A percentile compares a stretch with the other conserved stretches of the same genome.
Conservation (phyloP, 768 basidiomycete genomes). For the Collybia sp. region DNA sequence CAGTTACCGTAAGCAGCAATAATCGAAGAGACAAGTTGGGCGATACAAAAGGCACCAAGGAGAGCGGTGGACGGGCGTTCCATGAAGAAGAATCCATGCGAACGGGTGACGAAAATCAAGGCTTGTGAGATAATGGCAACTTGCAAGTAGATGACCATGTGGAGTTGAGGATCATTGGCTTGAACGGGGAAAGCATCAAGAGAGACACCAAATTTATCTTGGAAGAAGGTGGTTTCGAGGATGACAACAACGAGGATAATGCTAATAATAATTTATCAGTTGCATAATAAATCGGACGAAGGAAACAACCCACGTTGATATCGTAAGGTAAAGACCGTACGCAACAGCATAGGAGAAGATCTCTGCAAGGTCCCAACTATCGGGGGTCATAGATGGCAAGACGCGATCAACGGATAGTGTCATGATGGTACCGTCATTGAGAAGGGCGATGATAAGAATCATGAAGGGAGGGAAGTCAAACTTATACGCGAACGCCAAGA, state of each 20-base stretch:
- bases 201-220: constrained; percentile 73
- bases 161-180: constrained; percentile 69
- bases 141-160: constrained; percentile 92
- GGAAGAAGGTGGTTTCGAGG: constrained; percentile 87
- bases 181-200: constrained; percentile 35
- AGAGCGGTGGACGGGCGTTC: constrained; percentile 90
- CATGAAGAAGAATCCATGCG: constrained; percentile 96
- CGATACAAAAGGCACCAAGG: constrained; percentile 85
- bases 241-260: constrained; percentile 79
- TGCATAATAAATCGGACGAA: constrained; percentile 5
- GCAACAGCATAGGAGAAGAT: constrained; percentile 95
- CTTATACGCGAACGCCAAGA: constrained; percentile 93
- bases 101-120: constrained; percentile 92
- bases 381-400: constrained; percentile 86
- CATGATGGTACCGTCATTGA: constrained; percentile 99
- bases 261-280: constrained; percentile 27
- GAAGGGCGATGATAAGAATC: constrained; percentile 94
- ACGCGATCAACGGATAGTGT: constrained; percentile 95
- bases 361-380: constrained; percentile 94
- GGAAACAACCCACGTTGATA: constrained; percentile 70
- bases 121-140: constrained; percentile 99
- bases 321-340: constrained; percentile 90
- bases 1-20: constrained; percentile 92
- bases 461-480: constrained; percentile 99
- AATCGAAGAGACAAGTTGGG: constrained; percentile 92